Evolutionary conservation across 2,329 filamentous ascomycete genomes (phyloP).

Genomic region (Leptographium procerum): DNA sequence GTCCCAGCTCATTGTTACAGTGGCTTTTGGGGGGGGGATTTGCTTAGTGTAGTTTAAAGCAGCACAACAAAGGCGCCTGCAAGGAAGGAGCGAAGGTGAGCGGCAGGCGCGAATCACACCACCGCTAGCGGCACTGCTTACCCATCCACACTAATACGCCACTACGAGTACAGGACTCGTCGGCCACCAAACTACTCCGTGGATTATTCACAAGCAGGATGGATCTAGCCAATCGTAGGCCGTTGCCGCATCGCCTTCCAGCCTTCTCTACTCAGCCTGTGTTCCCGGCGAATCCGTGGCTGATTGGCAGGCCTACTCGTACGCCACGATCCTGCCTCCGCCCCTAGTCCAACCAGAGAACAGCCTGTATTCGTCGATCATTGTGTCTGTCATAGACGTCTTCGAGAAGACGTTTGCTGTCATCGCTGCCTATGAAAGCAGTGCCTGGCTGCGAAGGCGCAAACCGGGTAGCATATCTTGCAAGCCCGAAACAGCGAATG

Average conservation of each 20-base stretch:
- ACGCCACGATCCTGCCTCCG: background rate
- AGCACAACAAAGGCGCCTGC: background rate
- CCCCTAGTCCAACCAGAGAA: background rate
- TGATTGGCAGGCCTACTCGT: constrained; percentile 4
- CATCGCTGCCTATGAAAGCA: background rate
- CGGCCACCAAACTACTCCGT: background rate
- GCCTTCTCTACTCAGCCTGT: constrained; percentile 5
- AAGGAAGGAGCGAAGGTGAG: background rate
- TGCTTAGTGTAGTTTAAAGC: background rate
- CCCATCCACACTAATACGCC: background rate
- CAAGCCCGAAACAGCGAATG: background rate
- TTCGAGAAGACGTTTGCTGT: background rate
- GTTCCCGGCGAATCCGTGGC: constrained; percentile 10
- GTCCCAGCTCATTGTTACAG: background rate
- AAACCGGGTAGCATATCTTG: background rate
- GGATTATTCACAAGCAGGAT: background rate
- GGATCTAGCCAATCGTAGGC: constrained; percentile 6
- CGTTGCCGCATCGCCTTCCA: background rate
- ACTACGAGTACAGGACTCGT: background rate
- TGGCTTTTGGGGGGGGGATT: background rate
- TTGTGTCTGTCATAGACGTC: background rate
- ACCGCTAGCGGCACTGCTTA: background rate
- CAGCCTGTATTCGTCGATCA: background rate
- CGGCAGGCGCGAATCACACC: constrained; percentile 9
- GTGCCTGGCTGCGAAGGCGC: background rate